Conservation (phyloP, 2,329 filamentous ascomycete genomes). For the Fusarium verrucosum region DNA sequence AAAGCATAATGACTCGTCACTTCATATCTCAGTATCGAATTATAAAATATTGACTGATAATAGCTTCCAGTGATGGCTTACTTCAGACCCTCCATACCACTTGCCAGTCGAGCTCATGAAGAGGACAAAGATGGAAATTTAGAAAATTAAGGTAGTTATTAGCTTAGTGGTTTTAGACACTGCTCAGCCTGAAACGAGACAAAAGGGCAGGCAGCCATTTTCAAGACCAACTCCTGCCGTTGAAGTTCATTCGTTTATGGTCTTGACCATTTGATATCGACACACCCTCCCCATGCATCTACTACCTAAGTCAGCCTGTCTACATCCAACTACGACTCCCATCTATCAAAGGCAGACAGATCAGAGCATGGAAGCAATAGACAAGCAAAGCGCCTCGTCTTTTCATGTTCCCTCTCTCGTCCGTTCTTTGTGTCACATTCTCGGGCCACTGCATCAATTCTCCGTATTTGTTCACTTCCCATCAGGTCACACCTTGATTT, state of each 20-base stretch:
- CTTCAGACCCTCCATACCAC: background rate
- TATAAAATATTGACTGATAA: background rate
- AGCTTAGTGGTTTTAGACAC: background rate
- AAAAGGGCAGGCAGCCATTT: background rate
- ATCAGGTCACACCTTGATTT: background rate
- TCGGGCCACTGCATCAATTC: background rate
- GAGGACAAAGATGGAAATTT: no score
- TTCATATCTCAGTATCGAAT: background rate
- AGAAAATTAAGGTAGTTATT: no score
- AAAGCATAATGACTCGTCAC: no score
- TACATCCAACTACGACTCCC: background rate
- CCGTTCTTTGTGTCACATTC: background rate
- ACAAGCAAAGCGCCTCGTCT: conserved; percentile 12
- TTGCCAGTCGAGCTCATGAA: no score
- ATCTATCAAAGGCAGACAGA: background rate
- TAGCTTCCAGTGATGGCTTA: background rate
- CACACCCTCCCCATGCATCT: conserved; percentile 4
- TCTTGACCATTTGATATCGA: background rate
- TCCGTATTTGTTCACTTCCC: background rate
- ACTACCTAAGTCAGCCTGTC: background rate
- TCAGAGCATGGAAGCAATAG: conserved; percentile 4
- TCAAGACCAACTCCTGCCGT: background rate
- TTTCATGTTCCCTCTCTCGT: background rate
- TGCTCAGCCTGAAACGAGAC: conserved; percentile 2
- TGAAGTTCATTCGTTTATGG: background rate